A percentile compares a stretch with the other conserved stretches of the same genome.
Conservation (phyloP, 805 yeast genomes). For the Spathaspora arborariae region DNA sequence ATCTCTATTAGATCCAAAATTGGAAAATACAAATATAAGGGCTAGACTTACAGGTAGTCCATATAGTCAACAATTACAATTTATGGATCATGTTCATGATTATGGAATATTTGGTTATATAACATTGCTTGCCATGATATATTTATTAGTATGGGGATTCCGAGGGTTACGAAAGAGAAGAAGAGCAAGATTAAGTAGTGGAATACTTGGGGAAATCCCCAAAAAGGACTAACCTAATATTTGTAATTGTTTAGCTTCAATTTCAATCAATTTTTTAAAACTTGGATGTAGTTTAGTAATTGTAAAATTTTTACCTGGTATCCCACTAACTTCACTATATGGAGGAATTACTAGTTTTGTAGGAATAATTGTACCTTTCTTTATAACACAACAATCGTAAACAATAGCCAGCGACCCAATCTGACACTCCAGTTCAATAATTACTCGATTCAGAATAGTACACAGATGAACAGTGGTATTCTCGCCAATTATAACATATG, state of each 20-base stretch:
- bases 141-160: conserved; percentile 4
- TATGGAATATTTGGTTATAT: conserved; percentile 44
- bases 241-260: conserved; percentile 28
- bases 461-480: conserved; percentile 30
- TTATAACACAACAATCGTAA: conserved; percentile 51
- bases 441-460: conserved; percentile 47
- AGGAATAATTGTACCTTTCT: conserved; percentile 39
- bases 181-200: conserved; percentile 8
- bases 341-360: conserved; percentile 48
- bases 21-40: conserved; percentile 8
- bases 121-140: conserved; percentile 12
- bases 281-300: conserved; percentile 25
- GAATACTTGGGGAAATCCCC: conserved; percentile 18
- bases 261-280: conserved; percentile 34
- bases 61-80: conserved; percentile 31
- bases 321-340: conserved; percentile 40
- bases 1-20: conserved; percentile 34
- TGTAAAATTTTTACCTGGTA: conserved; percentile 29
- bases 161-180: conserved; percentile 3
- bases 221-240: conserved; percentile 20
- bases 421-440: conserved; percentile 39
- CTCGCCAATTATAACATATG: conserved; percentile 42
- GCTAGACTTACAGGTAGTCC: conserved; percentile 42
- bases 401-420: conserved; percentile 36
- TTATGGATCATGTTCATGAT: conserved; percentile 43